Evolutionary conservation across 1,284 basidiomycete species (phyloP), one percentile per base, ranked within the genome.

Genomic region (Pholiota adiposa): DNA sequence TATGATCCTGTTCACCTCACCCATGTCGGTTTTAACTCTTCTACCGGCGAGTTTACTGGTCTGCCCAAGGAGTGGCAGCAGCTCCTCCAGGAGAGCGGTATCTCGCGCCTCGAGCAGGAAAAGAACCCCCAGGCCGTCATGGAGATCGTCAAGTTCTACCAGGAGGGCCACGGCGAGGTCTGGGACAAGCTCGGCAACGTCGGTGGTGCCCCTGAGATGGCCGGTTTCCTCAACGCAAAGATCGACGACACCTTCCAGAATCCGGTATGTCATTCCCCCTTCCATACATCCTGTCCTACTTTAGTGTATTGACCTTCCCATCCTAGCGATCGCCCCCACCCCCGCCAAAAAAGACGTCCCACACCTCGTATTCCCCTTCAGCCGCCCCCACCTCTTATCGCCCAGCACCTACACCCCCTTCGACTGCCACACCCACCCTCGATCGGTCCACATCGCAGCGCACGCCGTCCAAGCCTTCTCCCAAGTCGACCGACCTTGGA

Each of bases 1-100:
- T 99, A 98, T 74, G 97, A 99, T 75, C 97, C 97, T n/a, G 96
- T 99, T 40, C 97, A 99, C 79, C 89, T 99, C 67, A 99, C 97
- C 0, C 97, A 99, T 72, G 97, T 99, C 72, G 97, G 97, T 63
- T 99, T 98, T 86, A 98, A 99, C 78, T 95, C 94, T 33, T 96
- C 94, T 62, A 99, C 97, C 0, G 97, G 97, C 60, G 96, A 99
- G 78, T 99, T 96, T 78, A 96, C 93, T 8, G 97, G 97, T 3
- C 83, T 99, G 58, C 97, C 97, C 1, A 96, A 96, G 73, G 97
- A 99, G 78, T 99, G 97, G 97, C 97, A 99, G 74, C 94, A 98
- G 74, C 84, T 99, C 5, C 78, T 99, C 50, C 94, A 97, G 74
- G 96, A 98, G 73, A 95, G 92, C 60, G 97, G 97, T 56, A 98